Evolutionary conservation across 306 rosid species (phyloP).

Genomic region (Nissolia schottii): DNA sequence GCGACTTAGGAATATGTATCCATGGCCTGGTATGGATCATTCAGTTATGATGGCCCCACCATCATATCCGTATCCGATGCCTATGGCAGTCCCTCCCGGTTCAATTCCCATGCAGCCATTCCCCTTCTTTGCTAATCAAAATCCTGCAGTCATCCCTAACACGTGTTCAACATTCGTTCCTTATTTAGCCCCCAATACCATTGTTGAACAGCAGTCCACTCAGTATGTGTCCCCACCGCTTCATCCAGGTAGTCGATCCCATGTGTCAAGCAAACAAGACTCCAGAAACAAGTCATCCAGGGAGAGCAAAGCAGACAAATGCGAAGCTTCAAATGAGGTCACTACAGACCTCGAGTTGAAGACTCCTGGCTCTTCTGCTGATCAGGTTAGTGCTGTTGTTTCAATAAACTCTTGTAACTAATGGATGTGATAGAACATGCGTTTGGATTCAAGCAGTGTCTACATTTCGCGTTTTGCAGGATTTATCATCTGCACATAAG

Average conservation of each 20-base stretch:
- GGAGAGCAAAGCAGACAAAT: conserved; percentile 51
- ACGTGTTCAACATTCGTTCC: conserved; percentile 73
- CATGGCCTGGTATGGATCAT: conserved; percentile 87
- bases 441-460: conserved; percentile 6
- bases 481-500: conserved; percentile 42
- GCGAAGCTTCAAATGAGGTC: conserved; percentile 54
- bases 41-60: conserved; percentile 73
- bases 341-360: conserved; percentile 69
- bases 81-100: conserved; percentile 69
- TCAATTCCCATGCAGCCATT: conserved; percentile 73
- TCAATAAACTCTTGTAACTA: background rate
- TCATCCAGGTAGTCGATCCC: conserved; percentile 51
- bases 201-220: conserved; percentile 63
- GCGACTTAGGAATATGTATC: conserved; percentile 70
- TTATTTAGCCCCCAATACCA: conserved; percentile 52
- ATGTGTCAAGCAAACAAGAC: conserved; percentile 45
- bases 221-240: conserved; percentile 43
- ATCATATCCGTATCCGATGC: conserved; percentile 70
- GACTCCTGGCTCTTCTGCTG: conserved; percentile 70
- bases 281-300: conserved; percentile 46
- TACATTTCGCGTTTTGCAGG: conserved; percentile 39
- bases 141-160: conserved; percentile 59
- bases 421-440: background rate
- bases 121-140: conserved; percentile 68
- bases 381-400: conserved; percentile 52